Evolutionary conservation across 306 rosid genomes (phyloP).

Genomic region (Cajanus cajan): DNA sequence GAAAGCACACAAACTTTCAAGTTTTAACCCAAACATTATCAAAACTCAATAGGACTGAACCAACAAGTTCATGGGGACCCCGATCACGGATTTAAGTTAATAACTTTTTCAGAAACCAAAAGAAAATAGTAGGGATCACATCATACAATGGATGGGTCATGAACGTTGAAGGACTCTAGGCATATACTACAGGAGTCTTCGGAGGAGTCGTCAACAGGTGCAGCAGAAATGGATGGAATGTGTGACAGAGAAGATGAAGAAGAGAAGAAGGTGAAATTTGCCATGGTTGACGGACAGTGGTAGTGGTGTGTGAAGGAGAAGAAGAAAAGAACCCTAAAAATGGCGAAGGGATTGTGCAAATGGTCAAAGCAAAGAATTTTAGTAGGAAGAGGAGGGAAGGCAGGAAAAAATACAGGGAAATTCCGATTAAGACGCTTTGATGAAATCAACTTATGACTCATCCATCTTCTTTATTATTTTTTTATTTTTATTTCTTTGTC

Average conservation of each 20-base stretch:
- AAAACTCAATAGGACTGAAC: not conserved
- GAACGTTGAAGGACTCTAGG: constrained; percentile 62
- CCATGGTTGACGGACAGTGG: constrained; percentile 39
- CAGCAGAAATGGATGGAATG: constrained; percentile 36
- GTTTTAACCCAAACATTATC: not conserved
- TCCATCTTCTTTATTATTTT: no score
- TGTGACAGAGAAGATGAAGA: constrained; percentile 32
- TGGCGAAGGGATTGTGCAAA: constrained; percentile 10
- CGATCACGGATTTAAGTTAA: not conserved
- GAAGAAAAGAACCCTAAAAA: constrained; percentile 49
- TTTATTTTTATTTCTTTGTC: not conserved
- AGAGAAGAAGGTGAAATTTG: constrained; percentile 39
- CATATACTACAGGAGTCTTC: constrained; percentile 92
- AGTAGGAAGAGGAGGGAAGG: constrained; percentile 26
- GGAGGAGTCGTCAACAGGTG: constrained; percentile 42
- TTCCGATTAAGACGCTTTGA: constrained; percentile 74
- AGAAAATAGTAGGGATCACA: not conserved
- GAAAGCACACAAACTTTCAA: not conserved
- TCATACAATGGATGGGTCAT: constrained; percentile 79
- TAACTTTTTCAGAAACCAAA: constrained; percentile 23
- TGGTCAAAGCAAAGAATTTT: constrained; percentile 46
- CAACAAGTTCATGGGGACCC: not conserved
- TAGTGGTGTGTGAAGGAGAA: not conserved
- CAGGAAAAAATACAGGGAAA: constrained; percentile 42
- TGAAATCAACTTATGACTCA: constrained; percentile 44